These are phyloP conservation scores for Maudiozyma bulderi DNA, from an alignment of 805 yeast genomes.

Conservation along the genomic window DNA sequence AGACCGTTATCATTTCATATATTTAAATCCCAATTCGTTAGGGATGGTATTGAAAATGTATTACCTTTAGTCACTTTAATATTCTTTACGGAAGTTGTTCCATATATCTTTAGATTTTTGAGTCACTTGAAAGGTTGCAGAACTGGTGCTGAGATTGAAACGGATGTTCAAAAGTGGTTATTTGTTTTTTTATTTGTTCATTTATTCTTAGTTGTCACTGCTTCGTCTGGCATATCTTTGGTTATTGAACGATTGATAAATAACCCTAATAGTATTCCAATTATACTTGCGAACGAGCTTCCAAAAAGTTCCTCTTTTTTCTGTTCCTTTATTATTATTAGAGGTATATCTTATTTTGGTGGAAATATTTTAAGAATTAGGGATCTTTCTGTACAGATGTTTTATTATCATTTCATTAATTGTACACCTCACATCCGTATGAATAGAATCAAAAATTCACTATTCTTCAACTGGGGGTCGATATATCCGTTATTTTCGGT, in stretches of 20 bases:
- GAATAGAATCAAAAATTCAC: slow-evolving; percentile 34
- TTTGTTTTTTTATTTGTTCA: slow-evolving; percentile 75
- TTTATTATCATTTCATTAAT: slow-evolving; percentile 32
- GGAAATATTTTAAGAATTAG: slow-evolving; percentile 54
- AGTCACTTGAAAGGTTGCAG: slow-evolving; percentile 47
- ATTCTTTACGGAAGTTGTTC: slow-evolving; percentile 52
- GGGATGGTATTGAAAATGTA: slow-evolving; percentile 49
- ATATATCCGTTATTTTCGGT: slow-evolving; percentile 69
- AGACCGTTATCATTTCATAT: slow-evolving; percentile 41
- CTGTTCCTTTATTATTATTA: slow-evolving; percentile 62
- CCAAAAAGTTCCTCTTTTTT: slow-evolving; percentile 85
- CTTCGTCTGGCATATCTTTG: slow-evolving; percentile 68
- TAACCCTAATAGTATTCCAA: slow-evolving; percentile 65
- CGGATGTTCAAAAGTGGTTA: slow-evolving; percentile 69
- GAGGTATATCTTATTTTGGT: slow-evolving; percentile 71
- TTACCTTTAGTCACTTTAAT: slow-evolving; percentile 61
- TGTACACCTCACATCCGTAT: slow-evolving; percentile 54
- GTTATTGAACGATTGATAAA: slow-evolving; percentile 51
- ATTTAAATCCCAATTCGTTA: slow-evolving; percentile 42
- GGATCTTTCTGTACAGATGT: slow-evolving; percentile 36
- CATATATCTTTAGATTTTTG: slow-evolving; percentile 45
- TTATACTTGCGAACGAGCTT: slow-evolving; percentile 62
- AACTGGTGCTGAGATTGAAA: slow-evolving; percentile 54
- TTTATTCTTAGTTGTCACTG: slow-evolving; percentile 72
- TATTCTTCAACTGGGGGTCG: slow-evolving; percentile 65